Conservation (phyloP, 2,329 filamentous ascomycete species). For the Aspergillus floridensis region DNA sequence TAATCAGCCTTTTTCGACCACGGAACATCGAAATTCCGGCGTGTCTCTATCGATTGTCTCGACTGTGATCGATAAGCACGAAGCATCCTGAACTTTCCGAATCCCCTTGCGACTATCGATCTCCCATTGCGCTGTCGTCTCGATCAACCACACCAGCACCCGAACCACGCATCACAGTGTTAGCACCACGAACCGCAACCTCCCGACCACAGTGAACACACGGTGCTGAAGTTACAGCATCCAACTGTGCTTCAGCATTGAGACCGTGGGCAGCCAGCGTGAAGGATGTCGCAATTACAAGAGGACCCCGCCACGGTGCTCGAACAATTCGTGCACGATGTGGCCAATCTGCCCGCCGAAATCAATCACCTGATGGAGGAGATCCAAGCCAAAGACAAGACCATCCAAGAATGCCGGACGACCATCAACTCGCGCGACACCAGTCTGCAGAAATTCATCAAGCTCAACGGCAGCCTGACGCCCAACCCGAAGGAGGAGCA, state of each 20-base stretch:
- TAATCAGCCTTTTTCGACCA: neutral
- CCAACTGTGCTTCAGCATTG: neutral
- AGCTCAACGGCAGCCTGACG: slow-evolving; percentile 59
- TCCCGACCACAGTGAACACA: neutral
- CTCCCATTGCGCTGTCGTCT: neutral
- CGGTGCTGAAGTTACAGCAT: neutral
- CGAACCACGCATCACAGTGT: neutral
- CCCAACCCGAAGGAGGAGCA: slow-evolving; percentile 63
- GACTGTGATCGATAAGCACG: neutral
- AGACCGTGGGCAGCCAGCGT: neutral
- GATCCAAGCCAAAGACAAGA: slow-evolving; percentile 63
- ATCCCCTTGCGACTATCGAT: neutral
- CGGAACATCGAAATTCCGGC: neutral
- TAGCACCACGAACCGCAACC: neutral
- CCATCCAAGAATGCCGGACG: slow-evolving; percentile 57
- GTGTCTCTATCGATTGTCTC: neutral
- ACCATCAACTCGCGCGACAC: slow-evolving; percentile 58
- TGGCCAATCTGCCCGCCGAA: slow-evolving; percentile 60
- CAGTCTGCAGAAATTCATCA: slow-evolving; percentile 65
- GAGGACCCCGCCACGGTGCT: slow-evolving; percentile 64
- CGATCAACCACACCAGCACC: neutral
- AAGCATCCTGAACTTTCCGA: neutral
- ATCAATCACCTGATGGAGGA: slow-evolving; percentile 66
- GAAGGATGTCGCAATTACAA: slow-evolving; percentile 45
- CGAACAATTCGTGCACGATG: slow-evolving; percentile 66